Percentiles rank a stretch among this genome's conserved stretches.
Evolutionary conservation across 1,284 basidiomycete species (phyloP).

Genomic region (Malassezia yamatoensis): DNA sequence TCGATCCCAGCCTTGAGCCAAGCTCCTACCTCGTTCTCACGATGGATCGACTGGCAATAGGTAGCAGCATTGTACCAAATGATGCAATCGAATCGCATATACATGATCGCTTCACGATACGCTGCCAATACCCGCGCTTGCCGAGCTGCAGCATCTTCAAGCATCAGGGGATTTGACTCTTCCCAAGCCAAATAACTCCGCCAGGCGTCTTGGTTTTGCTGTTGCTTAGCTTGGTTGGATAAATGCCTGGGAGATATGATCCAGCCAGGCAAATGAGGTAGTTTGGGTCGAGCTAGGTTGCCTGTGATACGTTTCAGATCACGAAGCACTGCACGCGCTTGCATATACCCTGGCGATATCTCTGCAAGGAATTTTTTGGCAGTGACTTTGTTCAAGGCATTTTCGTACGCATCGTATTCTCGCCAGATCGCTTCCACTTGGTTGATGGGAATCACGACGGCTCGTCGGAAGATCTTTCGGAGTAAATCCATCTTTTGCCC

Average conservation of each 20-base stretch:
- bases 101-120: slow-evolving; percentile 73
- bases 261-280: slow-evolving; percentile 38
- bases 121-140: slow-evolving; percentile 67
- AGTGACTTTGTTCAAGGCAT: slow-evolving; percentile 76
- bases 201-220: slow-evolving; percentile 71
- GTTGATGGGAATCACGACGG: slow-evolving; percentile 82
- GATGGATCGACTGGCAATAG: slow-evolving; percentile 65
- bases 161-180: slow-evolving; percentile 80
- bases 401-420: slow-evolving; percentile 89
- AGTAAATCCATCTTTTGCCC: slow-evolving; percentile 90
- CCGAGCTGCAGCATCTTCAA: slow-evolving; percentile 63
- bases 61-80: slow-evolving; percentile 89
- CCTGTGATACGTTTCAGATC: slow-evolving; percentile 63
- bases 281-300: slow-evolving; percentile 28
- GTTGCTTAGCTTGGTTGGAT: slow-evolving; percentile 52
- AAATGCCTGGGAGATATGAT: neutral
- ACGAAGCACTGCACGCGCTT: slow-evolving; percentile 75
- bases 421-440: slow-evolving; percentile 90
- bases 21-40: slow-evolving; percentile 68
- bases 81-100: slow-evolving; percentile 89
- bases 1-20: slow-evolving; percentile 74
- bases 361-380: slow-evolving; percentile 89
- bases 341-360: slow-evolving; percentile 77
- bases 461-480: slow-evolving; percentile 82
- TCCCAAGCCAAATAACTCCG: slow-evolving; percentile 90